Evolutionary conservation across 2,329 filamentous ascomycete species (phyloP).

Genomic region (Alternaria ethzedia): DNA sequence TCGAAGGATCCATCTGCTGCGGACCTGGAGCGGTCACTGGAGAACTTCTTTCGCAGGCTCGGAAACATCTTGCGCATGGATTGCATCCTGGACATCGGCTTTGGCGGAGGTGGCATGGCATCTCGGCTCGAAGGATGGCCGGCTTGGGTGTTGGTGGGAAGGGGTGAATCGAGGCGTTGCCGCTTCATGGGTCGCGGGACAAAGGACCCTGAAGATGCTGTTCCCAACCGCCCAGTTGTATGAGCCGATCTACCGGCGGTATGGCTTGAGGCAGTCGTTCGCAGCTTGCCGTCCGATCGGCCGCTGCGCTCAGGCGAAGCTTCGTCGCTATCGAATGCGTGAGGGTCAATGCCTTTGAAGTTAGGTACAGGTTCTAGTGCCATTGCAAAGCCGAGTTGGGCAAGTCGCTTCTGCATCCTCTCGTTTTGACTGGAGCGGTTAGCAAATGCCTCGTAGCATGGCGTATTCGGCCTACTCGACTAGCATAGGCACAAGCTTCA

Average conservation of each 20-base stretch:
- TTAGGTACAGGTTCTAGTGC: constrained; percentile 36
- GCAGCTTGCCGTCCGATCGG: neutral
- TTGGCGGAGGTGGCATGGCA: constrained; percentile 49
- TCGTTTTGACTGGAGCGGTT: constrained; percentile 36
- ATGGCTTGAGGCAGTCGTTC: constrained; percentile 31
- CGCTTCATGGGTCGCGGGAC: constrained; percentile 36
- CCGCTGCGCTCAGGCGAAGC: neutral
- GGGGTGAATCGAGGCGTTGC: constrained; percentile 40
- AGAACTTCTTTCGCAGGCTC: constrained; percentile 29
- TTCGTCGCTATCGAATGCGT: constrained; percentile 17
- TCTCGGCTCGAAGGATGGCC: constrained; percentile 35
- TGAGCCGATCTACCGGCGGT: constrained; percentile 32
- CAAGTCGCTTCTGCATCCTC: constrained; percentile 37
- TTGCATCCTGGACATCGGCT: constrained; percentile 33
- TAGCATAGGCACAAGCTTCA: constrained; percentile 35
- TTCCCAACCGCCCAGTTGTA: constrained; percentile 11
- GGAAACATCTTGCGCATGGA: constrained; percentile 38
- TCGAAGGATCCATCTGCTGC: neutral
- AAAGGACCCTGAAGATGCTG: constrained; percentile 14
- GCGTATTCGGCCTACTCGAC: constrained; percentile 27
- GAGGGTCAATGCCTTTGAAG: constrained; percentile 12
- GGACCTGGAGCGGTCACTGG: constrained; percentile 11
- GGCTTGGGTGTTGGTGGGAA: constrained; percentile 23
- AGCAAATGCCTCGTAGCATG: neutral
- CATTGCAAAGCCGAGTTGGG: constrained; percentile 36